A percentile compares a stretch with the other conserved stretches of the same genome.
These are phyloP conservation scores for Beauveria sp. DNA, from an alignment of 2,329 filamentous ascomycete genomes.

Conservation along the genomic window DNA sequence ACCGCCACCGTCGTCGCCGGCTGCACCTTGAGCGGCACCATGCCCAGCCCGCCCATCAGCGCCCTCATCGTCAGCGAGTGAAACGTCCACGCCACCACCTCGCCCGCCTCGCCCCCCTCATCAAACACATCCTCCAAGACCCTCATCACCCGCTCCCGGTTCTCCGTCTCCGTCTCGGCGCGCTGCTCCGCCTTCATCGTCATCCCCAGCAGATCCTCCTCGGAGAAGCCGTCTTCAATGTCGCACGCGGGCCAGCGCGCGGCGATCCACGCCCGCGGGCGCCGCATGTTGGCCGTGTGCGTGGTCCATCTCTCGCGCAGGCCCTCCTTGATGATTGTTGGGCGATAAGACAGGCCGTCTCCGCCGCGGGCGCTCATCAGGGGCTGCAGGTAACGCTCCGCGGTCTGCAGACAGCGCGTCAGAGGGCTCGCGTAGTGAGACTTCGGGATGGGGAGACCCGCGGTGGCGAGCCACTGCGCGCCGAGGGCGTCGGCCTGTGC, in stretches of 20 bases:
- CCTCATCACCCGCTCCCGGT: constrained; percentile 33
- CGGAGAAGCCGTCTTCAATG: constrained; percentile 47
- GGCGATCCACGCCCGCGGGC: constrained; percentile 38
- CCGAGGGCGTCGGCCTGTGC: constrained; percentile 45
- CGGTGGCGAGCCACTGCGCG: constrained; percentile 41
- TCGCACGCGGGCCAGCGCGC: constrained; percentile 40
- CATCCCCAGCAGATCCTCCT: constrained; percentile 47
- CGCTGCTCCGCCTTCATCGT: constrained; percentile 32
- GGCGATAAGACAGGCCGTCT: constrained; percentile 32
- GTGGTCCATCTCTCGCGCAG: constrained; percentile 52
- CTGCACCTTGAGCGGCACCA: constrained; percentile 35
- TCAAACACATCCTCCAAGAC: constrained; percentile 41
- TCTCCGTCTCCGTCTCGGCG: constrained; percentile 41
- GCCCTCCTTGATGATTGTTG: constrained; percentile 48
- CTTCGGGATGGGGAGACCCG: constrained; percentile 43
- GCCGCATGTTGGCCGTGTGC: constrained; percentile 55
- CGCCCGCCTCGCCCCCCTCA: constrained; percentile 22
- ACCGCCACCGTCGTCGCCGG: constrained; percentile 48
- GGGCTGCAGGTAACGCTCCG: constrained; percentile 39
- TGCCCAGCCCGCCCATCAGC: constrained; percentile 35
- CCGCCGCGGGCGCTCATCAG: constrained; percentile 26
- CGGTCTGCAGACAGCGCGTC: constrained; percentile 51
- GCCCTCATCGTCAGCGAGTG: constrained; percentile 41
- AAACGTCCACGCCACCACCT: constrained; percentile 40
- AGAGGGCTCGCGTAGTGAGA: constrained; percentile 51